phyloP scores from a whole-genome alignment of 2,329 filamentous ascomycete species.

The Colletotrichum gloeosporioides region DNA sequence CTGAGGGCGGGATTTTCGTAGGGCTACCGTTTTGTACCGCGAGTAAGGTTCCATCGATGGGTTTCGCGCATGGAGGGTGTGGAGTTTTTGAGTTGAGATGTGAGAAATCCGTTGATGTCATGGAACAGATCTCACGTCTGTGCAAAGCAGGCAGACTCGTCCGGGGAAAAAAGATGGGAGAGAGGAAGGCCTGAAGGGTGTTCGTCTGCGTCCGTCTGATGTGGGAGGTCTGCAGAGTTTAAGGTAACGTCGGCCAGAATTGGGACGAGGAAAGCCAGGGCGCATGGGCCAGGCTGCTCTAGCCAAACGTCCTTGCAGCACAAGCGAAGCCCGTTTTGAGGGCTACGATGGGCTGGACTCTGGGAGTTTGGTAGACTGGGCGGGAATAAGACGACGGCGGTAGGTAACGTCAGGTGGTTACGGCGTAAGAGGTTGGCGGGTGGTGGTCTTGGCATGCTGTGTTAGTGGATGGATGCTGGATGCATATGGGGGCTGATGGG shows the following conservation, averaged over 20 bases:
- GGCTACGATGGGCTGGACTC: background rate
- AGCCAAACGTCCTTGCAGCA: background rate
- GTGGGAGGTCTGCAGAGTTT: constrained; percentile 1
- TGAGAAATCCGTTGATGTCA: background rate
- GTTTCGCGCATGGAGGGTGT: background rate
- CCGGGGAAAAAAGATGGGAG: background rate
- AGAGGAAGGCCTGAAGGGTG: background rate
- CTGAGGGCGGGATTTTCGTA: background rate
- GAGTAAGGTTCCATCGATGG: background rate
- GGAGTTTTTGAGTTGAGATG: background rate
- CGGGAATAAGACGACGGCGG: background rate
- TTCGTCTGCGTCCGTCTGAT: background rate
- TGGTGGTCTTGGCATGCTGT: background rate
- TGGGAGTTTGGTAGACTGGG: background rate
- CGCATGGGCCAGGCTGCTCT: background rate
- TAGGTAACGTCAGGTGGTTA: background rate
- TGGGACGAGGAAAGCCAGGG: background rate
- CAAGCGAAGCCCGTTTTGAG: background rate
- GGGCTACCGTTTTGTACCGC: background rate
- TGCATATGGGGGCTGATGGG: background rate
- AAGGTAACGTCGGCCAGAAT: background rate
- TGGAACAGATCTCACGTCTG: background rate
- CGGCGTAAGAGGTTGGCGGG: background rate
- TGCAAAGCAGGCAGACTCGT: background rate
- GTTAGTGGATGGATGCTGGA: background rate